A percentile compares a stretch with the other conserved stretches of the same genome.
These are phyloP conservation scores for Panicum hallii DNA, from an alignment of 202 grass and related monocot genomes.

Conservation along the genomic window DNA sequence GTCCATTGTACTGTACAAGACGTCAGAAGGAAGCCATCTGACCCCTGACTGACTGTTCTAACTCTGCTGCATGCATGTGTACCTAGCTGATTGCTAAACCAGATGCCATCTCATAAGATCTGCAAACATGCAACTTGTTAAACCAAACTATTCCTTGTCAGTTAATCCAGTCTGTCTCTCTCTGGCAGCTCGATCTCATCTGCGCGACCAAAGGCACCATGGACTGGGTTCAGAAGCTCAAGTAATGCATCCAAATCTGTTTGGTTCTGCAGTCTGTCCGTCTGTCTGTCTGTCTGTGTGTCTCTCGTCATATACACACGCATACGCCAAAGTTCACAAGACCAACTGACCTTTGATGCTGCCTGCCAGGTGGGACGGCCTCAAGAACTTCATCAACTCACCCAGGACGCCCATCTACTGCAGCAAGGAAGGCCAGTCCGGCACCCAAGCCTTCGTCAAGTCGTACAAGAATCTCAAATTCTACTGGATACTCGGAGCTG, in stretches of 20 bases:
- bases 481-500: constrained; percentile 91
- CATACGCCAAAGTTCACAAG: too few species aligned
- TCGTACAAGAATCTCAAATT: constrained; percentile 88
- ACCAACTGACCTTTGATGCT: background rate
- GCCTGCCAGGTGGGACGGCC: constrained; percentile 61
- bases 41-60: too few species aligned
- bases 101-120: background rate
- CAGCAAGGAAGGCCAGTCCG: constrained; percentile 34
- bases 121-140: background rate
- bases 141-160: background rate
- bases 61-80: background rate
- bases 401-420: constrained; percentile 71
- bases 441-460: constrained; percentile 76
- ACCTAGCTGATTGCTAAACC: background rate
- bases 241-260: constrained; percentile 43
- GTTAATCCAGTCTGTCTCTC: background rate
- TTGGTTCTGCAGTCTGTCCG: background rate
- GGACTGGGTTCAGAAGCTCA: constrained; percentile 88
- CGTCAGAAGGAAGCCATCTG: background rate
- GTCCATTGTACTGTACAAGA: background rate
- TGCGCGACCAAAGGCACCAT: constrained; percentile 89
- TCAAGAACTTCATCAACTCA: constrained; percentile 58
- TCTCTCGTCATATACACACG: background rate
- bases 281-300: background rate
- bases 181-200: constrained; percentile 87